These are phyloP conservation scores for Echria macrotheca DNA, from an alignment of 495 filamentous ascomycete species.

Conservation along the genomic window DNA sequence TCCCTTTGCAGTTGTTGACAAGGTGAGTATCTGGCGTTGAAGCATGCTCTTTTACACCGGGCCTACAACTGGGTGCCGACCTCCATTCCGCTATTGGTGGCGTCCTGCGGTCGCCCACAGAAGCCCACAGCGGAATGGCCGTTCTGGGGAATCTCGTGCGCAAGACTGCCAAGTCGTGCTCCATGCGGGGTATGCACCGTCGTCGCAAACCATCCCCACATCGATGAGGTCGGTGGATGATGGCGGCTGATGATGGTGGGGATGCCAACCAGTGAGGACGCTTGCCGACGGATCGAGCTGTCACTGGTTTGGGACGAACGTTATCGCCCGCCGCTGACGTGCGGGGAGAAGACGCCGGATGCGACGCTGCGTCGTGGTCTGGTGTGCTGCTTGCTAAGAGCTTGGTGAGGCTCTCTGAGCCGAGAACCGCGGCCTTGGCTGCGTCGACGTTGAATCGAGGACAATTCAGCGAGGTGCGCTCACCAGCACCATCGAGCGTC, in stretches of 20 bases:
- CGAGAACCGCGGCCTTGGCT: slow-evolving; percentile 6
- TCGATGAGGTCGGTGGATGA: neutral
- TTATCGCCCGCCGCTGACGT: slow-evolving; percentile 3
- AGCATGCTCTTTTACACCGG: no score
- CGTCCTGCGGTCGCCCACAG: no score
- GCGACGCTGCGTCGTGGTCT: slow-evolving; percentile 4
- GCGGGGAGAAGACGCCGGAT: slow-evolving; percentile 10
- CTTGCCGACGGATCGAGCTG: slow-evolving; percentile 10
- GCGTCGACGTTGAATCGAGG: neutral
- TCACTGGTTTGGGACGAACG: slow-evolving; percentile 8
- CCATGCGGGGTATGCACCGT: slow-evolving; percentile 10
- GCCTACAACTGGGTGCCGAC: slow-evolving; percentile 9
- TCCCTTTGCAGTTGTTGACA: no score
- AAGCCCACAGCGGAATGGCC: no score
- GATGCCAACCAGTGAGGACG: slow-evolving; percentile 9
- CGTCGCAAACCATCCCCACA: slow-evolving; percentile 7
- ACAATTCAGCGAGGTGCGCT: no score
- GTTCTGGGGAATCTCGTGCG: no score
- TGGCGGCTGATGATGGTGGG: slow-evolving; percentile 5
- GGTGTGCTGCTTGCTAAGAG: slow-evolving; percentile 13
- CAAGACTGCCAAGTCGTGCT: neutral
- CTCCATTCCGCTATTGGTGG: neutral
- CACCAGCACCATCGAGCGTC: no score
- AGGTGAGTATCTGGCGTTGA: no score
- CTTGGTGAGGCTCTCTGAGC: slow-evolving; percentile 4